These are phyloP conservation scores for Tulasnella sp. DNA, from an alignment of 768 basidiomycete genomes.

Conservation along the genomic window DNA sequence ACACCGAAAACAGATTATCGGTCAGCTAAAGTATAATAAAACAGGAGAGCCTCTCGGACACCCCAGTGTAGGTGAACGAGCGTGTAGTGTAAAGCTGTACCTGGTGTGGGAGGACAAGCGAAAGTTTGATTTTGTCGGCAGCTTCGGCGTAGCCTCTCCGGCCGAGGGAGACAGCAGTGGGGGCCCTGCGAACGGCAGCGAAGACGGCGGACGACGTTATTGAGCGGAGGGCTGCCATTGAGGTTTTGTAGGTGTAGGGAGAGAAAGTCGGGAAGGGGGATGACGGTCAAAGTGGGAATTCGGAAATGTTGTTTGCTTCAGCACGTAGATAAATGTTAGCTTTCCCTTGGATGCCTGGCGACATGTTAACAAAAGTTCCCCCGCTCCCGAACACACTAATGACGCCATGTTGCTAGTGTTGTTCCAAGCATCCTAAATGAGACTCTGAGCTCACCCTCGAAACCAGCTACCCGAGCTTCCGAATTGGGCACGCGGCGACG, in stretches of 20 bases:
- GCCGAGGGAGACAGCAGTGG: conserved; percentile 40
- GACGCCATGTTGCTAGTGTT: too few relatives aligned
- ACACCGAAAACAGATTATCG: not conserved
- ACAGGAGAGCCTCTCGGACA: not conserved
- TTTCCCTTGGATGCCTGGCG: not conserved
- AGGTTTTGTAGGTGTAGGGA: not conserved
- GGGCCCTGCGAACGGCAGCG: conserved; percentile 21
- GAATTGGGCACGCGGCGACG: too few relatives aligned
- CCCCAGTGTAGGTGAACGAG: not conserved
- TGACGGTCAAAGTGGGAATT: conserved; percentile 5
- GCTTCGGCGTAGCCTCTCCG: conserved; percentile 90
- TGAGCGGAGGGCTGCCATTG: conserved; percentile 44
- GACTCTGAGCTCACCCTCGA: too few relatives aligned
- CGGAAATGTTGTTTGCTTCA: not conserved
- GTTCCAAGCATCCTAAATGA: too few relatives aligned
- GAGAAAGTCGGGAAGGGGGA: not conserved
- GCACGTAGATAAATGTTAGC: not conserved
- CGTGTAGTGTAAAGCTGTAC: conserved; percentile 47
- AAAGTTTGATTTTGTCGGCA: conserved; percentile 85
- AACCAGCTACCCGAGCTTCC: too few relatives aligned
- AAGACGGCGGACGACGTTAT: conserved; percentile 27
- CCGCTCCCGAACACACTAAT: too few relatives aligned
- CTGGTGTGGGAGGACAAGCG: conserved; percentile 92
- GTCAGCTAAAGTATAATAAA: not conserved
- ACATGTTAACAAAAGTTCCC: too few relatives aligned